Evolutionary conservation across 495 filamentous ascomycete species (phyloP), one percentile per base, ranked within the genome.

Genomic region (Xylaria sp.): DNA sequence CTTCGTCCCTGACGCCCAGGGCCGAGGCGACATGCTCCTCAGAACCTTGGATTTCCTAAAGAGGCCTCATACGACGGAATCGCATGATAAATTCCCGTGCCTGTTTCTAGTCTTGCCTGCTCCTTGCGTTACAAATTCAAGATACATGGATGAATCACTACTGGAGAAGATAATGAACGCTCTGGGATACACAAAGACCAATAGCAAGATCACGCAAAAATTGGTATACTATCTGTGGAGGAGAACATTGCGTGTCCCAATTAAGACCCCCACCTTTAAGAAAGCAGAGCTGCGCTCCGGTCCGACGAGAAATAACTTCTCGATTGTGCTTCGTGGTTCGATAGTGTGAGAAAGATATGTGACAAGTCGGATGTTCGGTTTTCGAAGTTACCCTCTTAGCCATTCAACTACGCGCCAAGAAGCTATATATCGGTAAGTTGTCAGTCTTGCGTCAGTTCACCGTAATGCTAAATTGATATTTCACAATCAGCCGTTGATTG

Each of bases 81-180:
- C 80, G 61, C 70, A 71, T 44, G 79, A 79, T 41, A 73, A 80
- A 46, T 87, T 92, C n/a, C 96, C 96, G 6, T 88, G 87, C 44
- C 83, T 99, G 29, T 99, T 98, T 78, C 83, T 99, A 26, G 96
- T 99, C 5, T 82, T 99, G 37, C 96, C 96, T 9, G 89, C 92
- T 35, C 89, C 95, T 14, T 99, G 97, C 77, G 88, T 98, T 64
- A 88, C 85, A 15, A 99, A 99, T 76, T 98, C 97, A 19, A 88
- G 96, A 69, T 99, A 98, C 76, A 83, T 98, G 75, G 90, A 92
- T 70, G 90, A 96, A 71, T 80, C 85, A n/a, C 84, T 88, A 61
- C 82, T 99, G 33, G 79, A 85, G 15, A 85, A 82, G 0, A 94
- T 99, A 24, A 91, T 98, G 92, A 79, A 78, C 44, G 88, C 85